Evolutionary conservation across 1,139 yeast genomes (phyloP), one percentile per base, ranked within the genome.

Genomic region (Taiozyma sp.): DNA sequence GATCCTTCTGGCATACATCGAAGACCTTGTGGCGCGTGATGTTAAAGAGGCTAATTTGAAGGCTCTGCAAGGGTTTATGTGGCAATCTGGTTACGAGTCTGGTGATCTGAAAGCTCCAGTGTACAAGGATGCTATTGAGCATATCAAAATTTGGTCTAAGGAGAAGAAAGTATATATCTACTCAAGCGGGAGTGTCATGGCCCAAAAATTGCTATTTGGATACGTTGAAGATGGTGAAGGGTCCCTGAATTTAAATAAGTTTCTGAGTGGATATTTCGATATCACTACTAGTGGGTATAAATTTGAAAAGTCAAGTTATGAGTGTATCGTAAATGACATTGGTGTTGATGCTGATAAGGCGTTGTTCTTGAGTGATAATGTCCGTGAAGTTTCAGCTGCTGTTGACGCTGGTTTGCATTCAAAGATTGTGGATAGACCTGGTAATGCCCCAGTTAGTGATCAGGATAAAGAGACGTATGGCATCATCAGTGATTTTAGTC

Each of bases 151-250:
- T 2, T 75, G 78, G 72, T 43, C 48, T 8, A 12, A 30, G 0
- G 58, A 57, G 10, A 57, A 60, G 28, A 69, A 71, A 8, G 72
- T 89, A 0, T 88, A 76, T 64, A 90, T 92, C 22, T 92, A 92
- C 68, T 90, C 97, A 0, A 87, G 96, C n/a, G 98, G 98, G 1
- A 85, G 95, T 48, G 81, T 92, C 36, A 79, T 82, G 52, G 97
- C 97, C 0, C 98, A 92, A 62, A 84, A 84, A 56, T 70, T 91
- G 54, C 71, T 92, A 52, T 89, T 92, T 64, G 76, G 75, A 0
- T 79, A 88, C 64, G 92, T 87, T 7, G 68, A 70, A 45, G 65
- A 66, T 24, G 45, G 41, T 5, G 64, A 66, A 38, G 61, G 60
- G 6, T 55, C 54, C 5, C 60, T 68, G 22, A 86, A 87, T 65